These are phyloP conservation scores for Globisporangium cederbergense DNA, from an alignment of 352 stramenopile genomes.

Conservation along the genomic window DNA sequence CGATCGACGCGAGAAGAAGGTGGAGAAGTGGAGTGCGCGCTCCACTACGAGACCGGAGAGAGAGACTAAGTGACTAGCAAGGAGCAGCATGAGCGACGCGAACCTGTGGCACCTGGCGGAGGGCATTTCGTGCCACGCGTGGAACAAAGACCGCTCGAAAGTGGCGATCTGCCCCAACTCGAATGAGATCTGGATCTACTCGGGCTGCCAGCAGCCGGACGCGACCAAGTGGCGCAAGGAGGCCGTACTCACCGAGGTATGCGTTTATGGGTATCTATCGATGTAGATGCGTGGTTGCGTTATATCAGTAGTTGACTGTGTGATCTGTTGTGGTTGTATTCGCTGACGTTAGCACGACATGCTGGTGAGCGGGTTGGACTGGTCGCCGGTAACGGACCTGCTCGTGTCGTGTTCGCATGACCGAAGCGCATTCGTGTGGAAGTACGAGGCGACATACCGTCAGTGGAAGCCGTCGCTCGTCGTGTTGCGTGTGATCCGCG, in stretches of 20 bases:
- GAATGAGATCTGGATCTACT: slow-evolving; percentile 93
- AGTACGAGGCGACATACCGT: slow-evolving; percentile 77
- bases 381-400: slow-evolving; percentile 91
- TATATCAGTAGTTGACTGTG: background rate
- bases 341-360: slow-evolving; percentile 84
- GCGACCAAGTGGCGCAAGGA: slow-evolving; percentile 82
- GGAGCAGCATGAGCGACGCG: slow-evolving; percentile 34
- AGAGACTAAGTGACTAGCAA: background rate
- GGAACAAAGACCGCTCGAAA: slow-evolving; percentile 89
- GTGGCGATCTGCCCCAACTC: slow-evolving; percentile 90
- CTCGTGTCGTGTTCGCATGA: slow-evolving; percentile 95
- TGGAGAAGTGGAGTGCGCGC: background rate
- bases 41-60: background rate
- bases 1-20: slow-evolving; percentile 6
- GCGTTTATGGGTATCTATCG: background rate
- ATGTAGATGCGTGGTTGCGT: background rate
- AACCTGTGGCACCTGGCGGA: slow-evolving; percentile 76
- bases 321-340: background rate
- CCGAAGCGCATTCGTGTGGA: slow-evolving; percentile 94
- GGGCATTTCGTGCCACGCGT: slow-evolving; percentile 90
- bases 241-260: slow-evolving; percentile 73
- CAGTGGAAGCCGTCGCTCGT: slow-evolving; percentile 92
- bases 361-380: slow-evolving; percentile 90
- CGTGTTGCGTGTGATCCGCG: slow-evolving; percentile 90
- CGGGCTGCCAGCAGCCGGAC: slow-evolving; percentile 72